Evolutionary conservation across 495 filamentous ascomycete genomes (phyloP).

Genomic region (Venustampulla echinocandica): DNA sequence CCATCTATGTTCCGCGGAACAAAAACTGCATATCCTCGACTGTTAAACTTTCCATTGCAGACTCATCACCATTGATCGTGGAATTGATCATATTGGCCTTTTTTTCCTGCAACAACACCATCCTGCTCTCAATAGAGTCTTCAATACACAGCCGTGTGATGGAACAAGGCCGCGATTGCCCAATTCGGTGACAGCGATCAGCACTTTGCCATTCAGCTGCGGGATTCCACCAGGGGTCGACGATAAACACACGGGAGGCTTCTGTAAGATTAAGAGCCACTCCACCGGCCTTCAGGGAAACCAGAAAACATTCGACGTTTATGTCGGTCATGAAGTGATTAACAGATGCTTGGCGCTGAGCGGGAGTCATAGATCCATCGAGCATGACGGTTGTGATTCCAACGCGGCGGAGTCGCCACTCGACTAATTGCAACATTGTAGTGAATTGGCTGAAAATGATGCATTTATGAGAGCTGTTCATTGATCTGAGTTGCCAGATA

Average conservation of each 20-base stretch:
- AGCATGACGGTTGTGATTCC: constrained; percentile 98
- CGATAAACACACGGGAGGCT: constrained; percentile 86
- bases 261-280: constrained; percentile 94
- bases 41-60: constrained; percentile 81
- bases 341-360: constrained; percentile 85
- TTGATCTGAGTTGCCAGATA: constrained; percentile 75
- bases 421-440: constrained; percentile 92
- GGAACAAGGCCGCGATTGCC: constrained; percentile 85
- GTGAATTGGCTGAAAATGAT: constrained; percentile 98
- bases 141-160: constrained; percentile 92
- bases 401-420: constrained; percentile 89
- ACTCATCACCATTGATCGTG: constrained; percentile 85
- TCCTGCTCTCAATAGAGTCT: constrained; percentile 89
- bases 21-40: constrained; percentile 90
- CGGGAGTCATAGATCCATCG: constrained; percentile 89
- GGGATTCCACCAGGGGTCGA: constrained; percentile 98
- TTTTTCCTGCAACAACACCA: constrained; percentile 93
- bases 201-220: constrained; percentile 96
- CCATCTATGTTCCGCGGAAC: constrained; percentile 58
- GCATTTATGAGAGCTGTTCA: constrained; percentile 87
- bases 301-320: constrained; percentile 88
- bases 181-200: constrained; percentile 94
- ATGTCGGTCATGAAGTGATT: constrained; percentile 88
- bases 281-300: constrained; percentile 90
- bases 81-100: constrained; percentile 93